phyloP scores from a whole-genome alignment of 768 basidiomycete genomes.

The Hydnomerulius pinastri region DNA sequence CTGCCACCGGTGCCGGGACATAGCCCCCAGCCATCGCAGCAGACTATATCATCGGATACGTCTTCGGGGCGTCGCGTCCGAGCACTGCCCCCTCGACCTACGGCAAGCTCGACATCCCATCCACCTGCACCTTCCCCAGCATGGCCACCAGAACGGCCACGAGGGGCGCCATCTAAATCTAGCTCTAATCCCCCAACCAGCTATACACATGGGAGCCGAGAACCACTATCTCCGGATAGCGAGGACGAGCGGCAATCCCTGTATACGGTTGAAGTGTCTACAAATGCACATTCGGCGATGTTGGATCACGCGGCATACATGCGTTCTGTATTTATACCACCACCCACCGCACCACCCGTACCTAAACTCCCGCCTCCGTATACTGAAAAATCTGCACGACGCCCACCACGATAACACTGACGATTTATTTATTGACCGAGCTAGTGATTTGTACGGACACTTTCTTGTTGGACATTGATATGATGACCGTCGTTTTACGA shows the following conservation, averaged over 20 bases:
- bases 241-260: conserved; percentile 21
- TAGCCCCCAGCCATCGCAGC: conserved; percentile 7
- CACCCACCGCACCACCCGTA: conserved; percentile 5
- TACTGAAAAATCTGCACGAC: background rate
- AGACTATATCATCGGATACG: conserved; percentile 10
- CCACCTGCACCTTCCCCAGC: background rate
- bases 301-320: conserved; percentile 32
- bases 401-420: conserved; percentile 10
- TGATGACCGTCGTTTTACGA: background rate
- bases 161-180: conserved; percentile 2
- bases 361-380: conserved; percentile 11
- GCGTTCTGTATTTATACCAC: conserved; percentile 13
- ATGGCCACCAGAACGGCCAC: background rate
- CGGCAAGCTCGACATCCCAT: background rate
- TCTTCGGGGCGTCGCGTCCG: conserved; percentile 22
- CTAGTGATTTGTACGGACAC: background rate
- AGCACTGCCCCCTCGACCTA: conserved; percentile 33
- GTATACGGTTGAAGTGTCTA: conserved; percentile 25
- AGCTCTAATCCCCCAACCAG: conserved; percentile 4
- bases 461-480: conserved; percentile 3
- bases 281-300: conserved; percentile 28
- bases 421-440: background rate
- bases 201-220: background rate
- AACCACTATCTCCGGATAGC: conserved; percentile 4
- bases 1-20: conserved; percentile 6